phyloP scores from a whole-genome alignment of 768 basidiomycete genomes.

The Arthromyces matolae region DNA sequence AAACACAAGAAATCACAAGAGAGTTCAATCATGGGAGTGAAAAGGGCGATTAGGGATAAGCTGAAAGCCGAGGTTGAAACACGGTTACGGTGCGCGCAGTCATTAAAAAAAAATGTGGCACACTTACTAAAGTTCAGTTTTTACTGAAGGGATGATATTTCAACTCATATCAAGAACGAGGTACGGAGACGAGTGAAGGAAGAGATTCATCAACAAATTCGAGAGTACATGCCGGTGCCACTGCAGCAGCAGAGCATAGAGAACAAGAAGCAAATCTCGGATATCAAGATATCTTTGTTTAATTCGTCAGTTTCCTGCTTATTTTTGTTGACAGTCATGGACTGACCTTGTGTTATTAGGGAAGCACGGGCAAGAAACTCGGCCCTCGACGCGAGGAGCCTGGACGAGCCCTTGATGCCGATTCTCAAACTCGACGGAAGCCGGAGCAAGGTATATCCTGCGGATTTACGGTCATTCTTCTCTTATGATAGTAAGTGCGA shows the following conservation, averaged over 20 bases:
- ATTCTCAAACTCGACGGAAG: conserved; percentile 50
- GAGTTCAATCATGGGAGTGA: conserved; percentile 26
- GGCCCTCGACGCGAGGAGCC: conserved; percentile 32
- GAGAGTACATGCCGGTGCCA: conserved; percentile 43
- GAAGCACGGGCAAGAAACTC: conserved; percentile 49
- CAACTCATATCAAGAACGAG: conserved; percentile 37
- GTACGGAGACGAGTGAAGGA: conserved; percentile 39
- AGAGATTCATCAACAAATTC: conserved; percentile 47
- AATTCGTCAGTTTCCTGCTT: conserved; percentile 47
- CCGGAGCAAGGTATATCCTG: conserved; percentile 44
- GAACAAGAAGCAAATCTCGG: conserved; percentile 38
- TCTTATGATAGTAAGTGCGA: conserved; percentile 50
- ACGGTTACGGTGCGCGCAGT: conserved; percentile 28
- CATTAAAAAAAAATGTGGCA: not conserved
- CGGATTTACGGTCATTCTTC: conserved; percentile 46
- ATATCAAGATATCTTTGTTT: conserved; percentile 39
- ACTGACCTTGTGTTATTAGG: conserved; percentile 25
- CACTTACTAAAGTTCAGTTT: no score
- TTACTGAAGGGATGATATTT: conserved; percentile 25
- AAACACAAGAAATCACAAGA: conserved; percentile 11
- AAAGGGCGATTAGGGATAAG: conserved; percentile 21
- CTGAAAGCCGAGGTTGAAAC: conserved; percentile 20
- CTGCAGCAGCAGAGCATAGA: conserved; percentile 42
- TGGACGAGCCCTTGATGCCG: conserved; percentile 41
- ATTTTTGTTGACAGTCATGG: not conserved